Percentiles rank a stretch among this genome's conserved stretches.
These are phyloP conservation scores for Sesbania bispinosa DNA, from an alignment of 306 rosid species.

Conservation along the genomic window DNA sequence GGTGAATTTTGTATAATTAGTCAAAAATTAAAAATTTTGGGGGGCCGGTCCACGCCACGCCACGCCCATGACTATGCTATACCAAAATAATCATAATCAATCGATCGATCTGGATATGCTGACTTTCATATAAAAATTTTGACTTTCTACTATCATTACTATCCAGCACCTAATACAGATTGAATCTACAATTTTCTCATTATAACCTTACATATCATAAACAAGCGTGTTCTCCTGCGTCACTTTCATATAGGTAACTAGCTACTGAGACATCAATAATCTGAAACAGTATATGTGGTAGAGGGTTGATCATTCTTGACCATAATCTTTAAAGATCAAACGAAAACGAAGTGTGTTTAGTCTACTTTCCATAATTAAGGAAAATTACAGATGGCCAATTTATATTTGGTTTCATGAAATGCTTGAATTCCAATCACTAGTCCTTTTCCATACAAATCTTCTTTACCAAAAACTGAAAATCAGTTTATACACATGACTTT, in stretches of 20 bases:
- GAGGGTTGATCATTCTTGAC: background rate
- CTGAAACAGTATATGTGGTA: background rate
- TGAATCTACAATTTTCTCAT: slow-evolving; percentile 26
- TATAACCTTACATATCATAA: background rate
- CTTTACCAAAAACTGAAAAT: too few relatives aligned
- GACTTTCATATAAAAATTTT: background rate
- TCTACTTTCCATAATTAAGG: too few relatives aligned
- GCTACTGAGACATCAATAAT: background rate
- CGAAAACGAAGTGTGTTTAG: too few relatives aligned
- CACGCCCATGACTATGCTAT: too few relatives aligned
- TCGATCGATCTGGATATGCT: background rate
- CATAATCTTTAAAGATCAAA: background rate
- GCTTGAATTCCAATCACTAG: too few relatives aligned
- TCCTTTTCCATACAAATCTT: too few relatives aligned
- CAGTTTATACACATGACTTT: too few relatives aligned
- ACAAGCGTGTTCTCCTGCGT: background rate
- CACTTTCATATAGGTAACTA: slow-evolving; percentile 13
- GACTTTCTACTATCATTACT: slow-evolving; percentile 8
- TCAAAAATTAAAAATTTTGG: too few relatives aligned
- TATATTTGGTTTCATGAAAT: too few relatives aligned
- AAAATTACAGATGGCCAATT: background rate
- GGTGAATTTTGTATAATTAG: too few relatives aligned
- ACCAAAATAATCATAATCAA: too few relatives aligned
- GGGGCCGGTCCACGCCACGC: too few relatives aligned
- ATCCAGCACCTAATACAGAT: background rate